Evolutionary conservation across 176 grass and related monocot genomes (phyloP).

Genomic region (Thinopyrum elongatum): DNA sequence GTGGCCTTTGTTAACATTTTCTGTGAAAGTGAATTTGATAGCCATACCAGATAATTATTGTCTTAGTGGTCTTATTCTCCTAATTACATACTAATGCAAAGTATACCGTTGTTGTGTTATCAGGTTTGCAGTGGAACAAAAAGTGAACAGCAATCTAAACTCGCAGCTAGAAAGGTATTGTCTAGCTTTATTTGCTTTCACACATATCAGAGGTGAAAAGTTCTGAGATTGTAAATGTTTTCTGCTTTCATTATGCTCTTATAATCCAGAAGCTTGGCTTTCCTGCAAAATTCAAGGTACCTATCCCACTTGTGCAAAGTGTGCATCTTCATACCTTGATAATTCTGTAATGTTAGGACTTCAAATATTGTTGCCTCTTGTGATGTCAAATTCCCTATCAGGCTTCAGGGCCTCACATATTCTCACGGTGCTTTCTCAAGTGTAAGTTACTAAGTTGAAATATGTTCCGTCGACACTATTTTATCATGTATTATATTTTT

Average conservation of each 20-base stretch:
- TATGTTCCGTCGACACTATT: neutral
- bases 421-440: slow-evolving; percentile 64
- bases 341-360: slow-evolving; percentile 32
- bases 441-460: slow-evolving; percentile 26
- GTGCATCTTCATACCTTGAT: neutral
- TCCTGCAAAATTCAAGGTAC: slow-evolving; percentile 63
- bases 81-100: neutral
- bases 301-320: neutral
- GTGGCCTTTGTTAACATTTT: neutral
- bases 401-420: slow-evolving; percentile 60
- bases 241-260: too few relatives aligned
- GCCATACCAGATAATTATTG: neutral
- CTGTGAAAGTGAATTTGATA: neutral
- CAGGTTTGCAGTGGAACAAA: slow-evolving; percentile 69
- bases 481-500: too few relatives aligned
- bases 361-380: slow-evolving; percentile 66
- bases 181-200: neutral
- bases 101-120: neutral
- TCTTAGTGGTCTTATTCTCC: neutral
- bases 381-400: slow-evolving; percentile 64
- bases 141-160: slow-evolving; percentile 61
- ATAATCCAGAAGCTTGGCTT: too few relatives aligned
- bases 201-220: neutral
- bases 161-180: slow-evolving; percentile 54
- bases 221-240: neutral